phyloP scores from a whole-genome alignment of 2,329 filamentous ascomycete genomes.

The Tympanopsis confertula region DNA sequence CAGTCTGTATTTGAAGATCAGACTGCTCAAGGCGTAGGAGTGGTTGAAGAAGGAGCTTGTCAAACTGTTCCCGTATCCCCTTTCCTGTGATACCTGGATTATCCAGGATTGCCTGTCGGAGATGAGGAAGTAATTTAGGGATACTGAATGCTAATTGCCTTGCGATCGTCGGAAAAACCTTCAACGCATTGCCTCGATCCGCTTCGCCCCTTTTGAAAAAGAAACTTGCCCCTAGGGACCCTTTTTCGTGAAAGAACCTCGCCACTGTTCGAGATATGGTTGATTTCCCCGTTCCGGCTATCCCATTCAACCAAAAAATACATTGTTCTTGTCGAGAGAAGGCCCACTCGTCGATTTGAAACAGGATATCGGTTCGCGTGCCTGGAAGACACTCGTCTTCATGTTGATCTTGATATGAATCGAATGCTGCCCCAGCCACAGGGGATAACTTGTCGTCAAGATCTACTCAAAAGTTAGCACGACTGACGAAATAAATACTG shows the following conservation, averaged over 20 bases:
- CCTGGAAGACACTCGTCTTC: not conserved
- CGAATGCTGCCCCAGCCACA: not conserved
- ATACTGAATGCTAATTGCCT: slow-evolving; percentile 8
- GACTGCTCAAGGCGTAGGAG: slow-evolving; percentile 5
- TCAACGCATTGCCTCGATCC: slow-evolving; percentile 14
- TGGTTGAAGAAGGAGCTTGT: slow-evolving; percentile 13
- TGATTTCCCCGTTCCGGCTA: slow-evolving; percentile 19
- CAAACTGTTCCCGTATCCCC: slow-evolving; percentile 13
- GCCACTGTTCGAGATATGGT: slow-evolving; percentile 22
- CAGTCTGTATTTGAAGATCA: not conserved
- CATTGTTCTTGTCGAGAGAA: not conserved
- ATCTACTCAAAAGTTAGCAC: too few relatives aligned
- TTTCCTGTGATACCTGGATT: slow-evolving; percentile 7
- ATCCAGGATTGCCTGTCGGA: slow-evolving; percentile 5
- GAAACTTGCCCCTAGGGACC: slow-evolving; percentile 14
- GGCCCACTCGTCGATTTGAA: not conserved
- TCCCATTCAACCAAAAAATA: slow-evolving; percentile 18
- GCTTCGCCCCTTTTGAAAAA: slow-evolving; percentile 19
- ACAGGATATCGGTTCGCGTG: not conserved
- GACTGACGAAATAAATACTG: too few relatives aligned
- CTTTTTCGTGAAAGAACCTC: slow-evolving; percentile 6
- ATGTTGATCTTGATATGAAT: not conserved
- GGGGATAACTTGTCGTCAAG: not conserved
- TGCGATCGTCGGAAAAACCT: slow-evolving; percentile 18
- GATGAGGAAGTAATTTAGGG: slow-evolving; percentile 7